phyloP scores from a whole-genome alignment of 257 asterid species.

The Solanum ahanhuiri region DNA sequence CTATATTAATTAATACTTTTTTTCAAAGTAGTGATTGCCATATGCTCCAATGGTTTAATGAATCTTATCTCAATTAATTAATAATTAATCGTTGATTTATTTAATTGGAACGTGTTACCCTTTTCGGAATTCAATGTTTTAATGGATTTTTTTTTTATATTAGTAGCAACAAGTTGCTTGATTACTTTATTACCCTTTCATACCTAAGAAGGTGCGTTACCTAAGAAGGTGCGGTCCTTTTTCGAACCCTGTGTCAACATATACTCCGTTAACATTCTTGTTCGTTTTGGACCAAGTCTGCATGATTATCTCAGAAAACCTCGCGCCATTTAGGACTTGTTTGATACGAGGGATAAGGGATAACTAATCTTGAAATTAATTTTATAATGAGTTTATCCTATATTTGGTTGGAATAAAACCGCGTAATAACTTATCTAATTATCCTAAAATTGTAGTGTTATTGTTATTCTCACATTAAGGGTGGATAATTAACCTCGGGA shows the following conservation, averaged over 20 bases:
- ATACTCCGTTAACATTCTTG: too few species aligned
- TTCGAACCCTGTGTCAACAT: neutral
- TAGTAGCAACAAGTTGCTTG: neutral
- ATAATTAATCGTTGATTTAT: neutral
- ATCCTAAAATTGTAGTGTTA: neutral
- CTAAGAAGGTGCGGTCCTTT: neutral
- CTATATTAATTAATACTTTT: neutral
- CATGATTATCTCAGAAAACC: neutral
- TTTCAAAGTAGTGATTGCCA: neutral
- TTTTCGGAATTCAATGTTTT: neutral
- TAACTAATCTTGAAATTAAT: too few species aligned
- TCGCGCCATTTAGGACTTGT: neutral
- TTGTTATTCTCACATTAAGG: too few species aligned
- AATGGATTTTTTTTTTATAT: neutral
- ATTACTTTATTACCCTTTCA: neutral
- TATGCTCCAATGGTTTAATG: neutral
- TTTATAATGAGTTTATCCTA: neutral
- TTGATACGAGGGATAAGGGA: too few species aligned
- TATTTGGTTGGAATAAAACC: neutral
- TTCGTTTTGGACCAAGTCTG: neutral
- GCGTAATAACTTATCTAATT: neutral
- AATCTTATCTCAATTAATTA: neutral
- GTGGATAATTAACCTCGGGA: too few species aligned
- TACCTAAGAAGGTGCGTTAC: neutral
- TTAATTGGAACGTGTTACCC: neutral